Conservation (phyloP, 2,329 filamentous ascomycete genomes). For the Diaporthe capsici region DNA sequence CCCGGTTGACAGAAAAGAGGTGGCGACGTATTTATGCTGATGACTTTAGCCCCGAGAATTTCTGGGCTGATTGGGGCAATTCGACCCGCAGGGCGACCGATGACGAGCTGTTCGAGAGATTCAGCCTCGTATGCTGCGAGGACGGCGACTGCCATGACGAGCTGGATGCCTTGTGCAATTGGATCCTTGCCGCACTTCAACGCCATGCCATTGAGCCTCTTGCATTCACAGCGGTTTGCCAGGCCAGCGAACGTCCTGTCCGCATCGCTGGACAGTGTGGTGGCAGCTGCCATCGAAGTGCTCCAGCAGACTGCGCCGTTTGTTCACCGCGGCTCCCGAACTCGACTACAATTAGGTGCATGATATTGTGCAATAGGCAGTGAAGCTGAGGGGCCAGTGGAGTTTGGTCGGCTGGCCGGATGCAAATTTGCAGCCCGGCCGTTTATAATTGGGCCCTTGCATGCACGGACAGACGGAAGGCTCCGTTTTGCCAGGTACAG, state of each 20-base stretch:
- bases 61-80: too few species aligned
- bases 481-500: slow-evolving; percentile 22
- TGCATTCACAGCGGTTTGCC: background rate
- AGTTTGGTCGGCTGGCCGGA: background rate
- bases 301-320: background rate
- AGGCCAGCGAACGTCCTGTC: background rate
- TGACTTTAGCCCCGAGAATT: too few species aligned
- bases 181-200: background rate
- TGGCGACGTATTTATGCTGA: too few species aligned
- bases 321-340: background rate
- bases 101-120: background rate
- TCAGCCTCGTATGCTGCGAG: background rate
- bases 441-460: background rate
- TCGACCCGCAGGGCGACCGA: background rate
- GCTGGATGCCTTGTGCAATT: background rate
- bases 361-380: rapidly evolving
- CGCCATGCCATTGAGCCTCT: too few species aligned
- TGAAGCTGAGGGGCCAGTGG: background rate
- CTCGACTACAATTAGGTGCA: background rate
- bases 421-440: slow-evolving; percentile 20
- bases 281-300: background rate
- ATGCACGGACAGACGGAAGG: slow-evolving; percentile 8
- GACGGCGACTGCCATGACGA: background rate
- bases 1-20: too few species aligned
- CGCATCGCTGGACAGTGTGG: background rate